phyloP scores from a whole-genome alignment of 2,329 filamentous ascomycete species.

The Alternaria metachromatica region DNA sequence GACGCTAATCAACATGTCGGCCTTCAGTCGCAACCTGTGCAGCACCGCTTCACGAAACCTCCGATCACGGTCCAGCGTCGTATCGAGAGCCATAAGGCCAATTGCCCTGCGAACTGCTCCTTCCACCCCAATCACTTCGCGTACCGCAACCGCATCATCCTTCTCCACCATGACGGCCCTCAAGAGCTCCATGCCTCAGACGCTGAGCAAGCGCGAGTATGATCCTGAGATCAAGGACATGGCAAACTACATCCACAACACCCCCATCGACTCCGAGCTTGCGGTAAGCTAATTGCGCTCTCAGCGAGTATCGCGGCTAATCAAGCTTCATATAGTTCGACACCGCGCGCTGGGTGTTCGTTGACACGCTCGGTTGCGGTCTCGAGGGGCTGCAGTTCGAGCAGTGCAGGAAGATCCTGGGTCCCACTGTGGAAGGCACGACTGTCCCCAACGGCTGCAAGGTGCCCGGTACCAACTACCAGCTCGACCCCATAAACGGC shows the following conservation, averaged over 20 bases:
- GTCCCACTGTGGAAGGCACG: constrained; percentile 89
- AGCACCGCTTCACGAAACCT: constrained; percentile 47
- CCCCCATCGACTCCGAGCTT: constrained; percentile 86
- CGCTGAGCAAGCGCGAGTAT: constrained; percentile 62
- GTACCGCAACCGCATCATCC: constrained; percentile 31
- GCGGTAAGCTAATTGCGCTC: constrained; percentile 68
- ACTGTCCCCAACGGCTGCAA: constrained; percentile 89
- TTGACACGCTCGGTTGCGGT: constrained; percentile 96
- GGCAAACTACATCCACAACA: constrained; percentile 92
- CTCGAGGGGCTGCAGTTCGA: constrained; percentile 95
- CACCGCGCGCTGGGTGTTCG: constrained; percentile 93
- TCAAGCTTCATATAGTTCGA: constrained; percentile 69
- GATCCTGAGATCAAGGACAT: constrained; percentile 96
- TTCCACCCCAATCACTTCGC: constrained; percentile 30
- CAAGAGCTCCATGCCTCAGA: constrained; percentile 42
- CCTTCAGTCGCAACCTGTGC: constrained; percentile 52
- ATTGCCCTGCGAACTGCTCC: constrained; percentile 41
- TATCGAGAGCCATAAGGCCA: constrained; percentile 47
- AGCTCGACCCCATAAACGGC: constrained; percentile 92
- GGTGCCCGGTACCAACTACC: constrained; percentile 89
- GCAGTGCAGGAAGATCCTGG: constrained; percentile 93
- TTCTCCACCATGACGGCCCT: constrained; percentile 50
- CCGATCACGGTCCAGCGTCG: constrained; percentile 42
- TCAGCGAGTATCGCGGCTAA: constrained; percentile 20
- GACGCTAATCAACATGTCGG: constrained; percentile 51